These are phyloP conservation scores for Lepidium sativum DNA, from an alignment of 345 rosid genomes.

Conservation along the genomic window DNA sequence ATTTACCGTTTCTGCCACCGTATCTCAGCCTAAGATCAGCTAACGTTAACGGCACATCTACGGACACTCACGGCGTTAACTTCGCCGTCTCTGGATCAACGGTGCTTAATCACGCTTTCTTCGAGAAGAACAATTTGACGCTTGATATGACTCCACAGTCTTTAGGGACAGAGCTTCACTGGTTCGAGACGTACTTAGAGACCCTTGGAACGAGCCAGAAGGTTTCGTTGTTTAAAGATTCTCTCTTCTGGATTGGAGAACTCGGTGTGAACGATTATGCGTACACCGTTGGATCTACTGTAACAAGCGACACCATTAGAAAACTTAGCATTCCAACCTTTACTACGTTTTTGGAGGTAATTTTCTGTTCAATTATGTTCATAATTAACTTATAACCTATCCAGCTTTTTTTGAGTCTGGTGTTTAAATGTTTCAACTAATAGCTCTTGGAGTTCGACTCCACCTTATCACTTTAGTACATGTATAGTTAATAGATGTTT, in stretches of 20 bases:
- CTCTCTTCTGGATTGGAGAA: slow-evolving; percentile 88
- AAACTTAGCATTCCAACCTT: slow-evolving; percentile 38
- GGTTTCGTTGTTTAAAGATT: slow-evolving; percentile 36
- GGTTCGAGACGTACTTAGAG: slow-evolving; percentile 55
- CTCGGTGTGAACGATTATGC: slow-evolving; percentile 93
- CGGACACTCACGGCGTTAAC: slow-evolving; percentile 47
- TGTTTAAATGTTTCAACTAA: too few species aligned
- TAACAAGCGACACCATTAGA: slow-evolving; percentile 45
- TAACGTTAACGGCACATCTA: slow-evolving; percentile 19
- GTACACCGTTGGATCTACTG: slow-evolving; percentile 46
- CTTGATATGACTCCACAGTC: slow-evolving; percentile 68
- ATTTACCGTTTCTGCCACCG: slow-evolving; percentile 72
- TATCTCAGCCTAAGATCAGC: slow-evolving; percentile 31
- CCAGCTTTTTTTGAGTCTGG: too few species aligned
- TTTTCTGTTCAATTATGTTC: background rate
- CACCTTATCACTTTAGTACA: too few species aligned
- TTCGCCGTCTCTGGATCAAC: slow-evolving; percentile 95
- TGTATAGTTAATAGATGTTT: too few species aligned
- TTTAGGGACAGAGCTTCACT: slow-evolving; percentile 52
- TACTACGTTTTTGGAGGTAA: slow-evolving; percentile 52
- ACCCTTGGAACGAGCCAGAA: slow-evolving; percentile 39
- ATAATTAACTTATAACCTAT: too few species aligned
- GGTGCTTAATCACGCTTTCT: slow-evolving; percentile 63
- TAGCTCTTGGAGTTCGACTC: too few species aligned
- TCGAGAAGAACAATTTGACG: slow-evolving; percentile 62